Evolutionary conservation across 495 filamentous ascomycete species (phyloP).

Genomic region (Penicillium paradoxum): DNA sequence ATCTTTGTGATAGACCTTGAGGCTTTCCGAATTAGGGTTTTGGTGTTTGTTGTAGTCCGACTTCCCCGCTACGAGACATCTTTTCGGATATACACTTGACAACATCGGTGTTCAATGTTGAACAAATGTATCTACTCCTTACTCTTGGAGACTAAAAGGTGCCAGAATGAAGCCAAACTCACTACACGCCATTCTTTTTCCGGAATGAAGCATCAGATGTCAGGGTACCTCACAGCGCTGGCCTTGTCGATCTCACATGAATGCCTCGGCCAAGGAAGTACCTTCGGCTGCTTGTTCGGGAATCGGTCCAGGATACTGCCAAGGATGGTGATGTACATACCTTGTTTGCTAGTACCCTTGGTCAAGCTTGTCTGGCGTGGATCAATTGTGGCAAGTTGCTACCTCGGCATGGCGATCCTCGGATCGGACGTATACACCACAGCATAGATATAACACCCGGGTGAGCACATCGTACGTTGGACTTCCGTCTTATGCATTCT

Average conservation of each 20-base stretch:
- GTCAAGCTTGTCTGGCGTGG: background rate
- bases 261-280: slow-evolving; percentile 3
- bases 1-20: background rate
- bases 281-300: background rate
- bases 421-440: background rate
- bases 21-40: slow-evolving; percentile 7
- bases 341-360: background rate
- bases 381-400: background rate
- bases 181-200: background rate
- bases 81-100: background rate
- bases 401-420: slow-evolving; percentile 4
- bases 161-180: background rate
- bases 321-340: background rate
- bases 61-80: slow-evolving; percentile 4
- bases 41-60: background rate
- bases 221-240: background rate
- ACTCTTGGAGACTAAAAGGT: background rate
- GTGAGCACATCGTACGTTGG: background rate
- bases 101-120: background rate
- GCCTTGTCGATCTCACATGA: slow-evolving; percentile 11
- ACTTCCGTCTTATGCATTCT: background rate
- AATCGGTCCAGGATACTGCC: background rate
- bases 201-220: background rate
- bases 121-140: background rate
- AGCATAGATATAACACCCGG: background rate